Evolutionary conservation across 495 filamentous ascomycete species (phyloP).

Genomic region (Astrothelium subdiscretum): DNA sequence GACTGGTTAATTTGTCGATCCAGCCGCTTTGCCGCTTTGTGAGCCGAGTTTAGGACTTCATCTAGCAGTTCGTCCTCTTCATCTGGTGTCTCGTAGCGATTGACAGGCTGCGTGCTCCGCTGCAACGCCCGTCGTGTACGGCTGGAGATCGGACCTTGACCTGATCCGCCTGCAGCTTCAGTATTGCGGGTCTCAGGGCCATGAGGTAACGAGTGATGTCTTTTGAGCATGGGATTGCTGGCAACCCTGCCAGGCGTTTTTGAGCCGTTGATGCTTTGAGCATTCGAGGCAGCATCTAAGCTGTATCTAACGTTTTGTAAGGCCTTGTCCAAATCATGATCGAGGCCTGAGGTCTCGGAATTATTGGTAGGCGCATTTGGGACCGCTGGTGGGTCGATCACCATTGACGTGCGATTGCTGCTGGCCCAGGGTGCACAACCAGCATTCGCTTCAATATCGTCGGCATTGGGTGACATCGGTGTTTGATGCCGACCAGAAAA

Average conservation of each 20-base stretch:
- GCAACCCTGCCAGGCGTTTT: slow-evolving; percentile 20
- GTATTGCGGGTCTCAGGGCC: slow-evolving; percentile 48
- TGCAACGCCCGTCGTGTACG: slow-evolving; percentile 74
- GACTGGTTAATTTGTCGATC: slow-evolving; percentile 19
- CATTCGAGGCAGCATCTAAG: slow-evolving; percentile 46
- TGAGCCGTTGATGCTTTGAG: slow-evolving; percentile 22
- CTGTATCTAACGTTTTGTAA: slow-evolving; percentile 58
- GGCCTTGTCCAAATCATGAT: slow-evolving; percentile 53
- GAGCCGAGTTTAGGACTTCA: slow-evolving; percentile 57
- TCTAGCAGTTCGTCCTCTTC: slow-evolving; percentile 94
- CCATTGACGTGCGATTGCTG: slow-evolving; percentile 69
- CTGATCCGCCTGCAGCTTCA: slow-evolving; percentile 35
- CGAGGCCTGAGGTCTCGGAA: slow-evolving; percentile 31
- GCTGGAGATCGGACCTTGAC: slow-evolving; percentile 55
- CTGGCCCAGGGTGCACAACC: slow-evolving; percentile 80
- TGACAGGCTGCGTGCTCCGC: slow-evolving; percentile 56
- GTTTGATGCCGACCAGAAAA: slow-evolving; percentile 83
- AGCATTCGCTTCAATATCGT: slow-evolving; percentile 84
- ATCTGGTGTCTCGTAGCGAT: slow-evolving; percentile 85
- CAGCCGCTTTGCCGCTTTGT: slow-evolving; percentile 43
- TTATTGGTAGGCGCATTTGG: slow-evolving; percentile 36
- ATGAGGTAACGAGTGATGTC: slow-evolving; percentile 68
- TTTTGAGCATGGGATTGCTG: slow-evolving; percentile 36
- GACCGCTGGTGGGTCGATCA: slow-evolving; percentile 22
- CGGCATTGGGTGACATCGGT: slow-evolving; percentile 56